A percentile compares a stretch with the other conserved stretches of the same genome.
Evolutionary conservation across 2,329 filamentous ascomycete species (phyloP).

Genomic region (Trichophyton simii): DNA sequence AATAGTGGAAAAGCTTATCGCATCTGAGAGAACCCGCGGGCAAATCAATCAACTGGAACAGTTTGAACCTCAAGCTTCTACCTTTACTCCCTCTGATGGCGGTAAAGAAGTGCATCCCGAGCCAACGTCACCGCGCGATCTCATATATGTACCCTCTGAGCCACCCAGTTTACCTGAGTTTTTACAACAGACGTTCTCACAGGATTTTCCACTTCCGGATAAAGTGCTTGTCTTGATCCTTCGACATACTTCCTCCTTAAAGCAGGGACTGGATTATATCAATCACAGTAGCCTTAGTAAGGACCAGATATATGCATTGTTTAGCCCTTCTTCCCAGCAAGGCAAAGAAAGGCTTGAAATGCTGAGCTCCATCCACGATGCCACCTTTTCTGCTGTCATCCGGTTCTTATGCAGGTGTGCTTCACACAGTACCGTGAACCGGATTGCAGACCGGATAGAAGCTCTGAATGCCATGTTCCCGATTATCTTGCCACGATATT

Average conservation of each 20-base stretch:
- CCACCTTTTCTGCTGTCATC: constrained; percentile 36
- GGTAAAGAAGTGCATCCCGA: constrained; percentile 42
- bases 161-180: constrained; percentile 43
- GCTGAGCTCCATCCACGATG: constrained; percentile 22
- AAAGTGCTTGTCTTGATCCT: constrained; percentile 41
- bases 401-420: constrained; percentile 25
- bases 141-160: constrained; percentile 44
- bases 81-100: constrained; percentile 41
- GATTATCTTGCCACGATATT: neutral
- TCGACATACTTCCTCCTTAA: constrained; percentile 28
- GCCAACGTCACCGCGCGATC: constrained; percentile 44
- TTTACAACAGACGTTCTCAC: constrained; percentile 37
- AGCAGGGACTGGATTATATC: constrained; percentile 34
- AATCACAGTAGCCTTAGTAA: constrained; percentile 24
- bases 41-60: neutral
- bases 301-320: constrained; percentile 16
- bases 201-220: constrained; percentile 32
- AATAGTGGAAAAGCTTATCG: constrained; percentile 46
- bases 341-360: constrained; percentile 7
- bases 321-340: neutral
- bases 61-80: neutral
- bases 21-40: constrained; percentile 15
- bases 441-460: constrained; percentile 12
- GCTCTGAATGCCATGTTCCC: constrained; percentile 12
- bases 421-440: constrained; percentile 3